Evolutionary conservation across 148 eudicot species (phyloP).

Genomic region (Amaranthus cruentus): DNA sequence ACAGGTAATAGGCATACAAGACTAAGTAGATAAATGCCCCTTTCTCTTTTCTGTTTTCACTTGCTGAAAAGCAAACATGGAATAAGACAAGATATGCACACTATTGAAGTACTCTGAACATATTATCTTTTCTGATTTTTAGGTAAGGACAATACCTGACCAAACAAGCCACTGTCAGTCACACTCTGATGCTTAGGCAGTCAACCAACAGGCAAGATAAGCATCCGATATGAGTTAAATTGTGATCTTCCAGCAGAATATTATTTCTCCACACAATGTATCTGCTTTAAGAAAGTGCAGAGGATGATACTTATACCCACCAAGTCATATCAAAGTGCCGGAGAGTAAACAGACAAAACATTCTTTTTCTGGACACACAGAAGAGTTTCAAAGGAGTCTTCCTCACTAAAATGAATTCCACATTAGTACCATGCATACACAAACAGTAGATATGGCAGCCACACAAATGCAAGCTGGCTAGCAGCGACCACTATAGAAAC

Average conservation of each 20-base stretch:
- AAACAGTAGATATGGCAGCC: neutral
- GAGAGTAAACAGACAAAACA: conserved; percentile 21
- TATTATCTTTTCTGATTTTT: conserved; percentile 5
- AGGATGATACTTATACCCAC: conserved; percentile 20
- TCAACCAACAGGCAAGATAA: conserved; percentile 22
- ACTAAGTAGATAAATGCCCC: conserved; percentile 15
- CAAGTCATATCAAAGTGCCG: conserved; percentile 21
- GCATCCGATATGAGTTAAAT: conserved; percentile 24
- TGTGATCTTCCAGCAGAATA: conserved; percentile 19
- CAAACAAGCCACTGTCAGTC: conserved; percentile 24
- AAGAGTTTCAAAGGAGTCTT: neutral
- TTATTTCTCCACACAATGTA: conserved; percentile 15
- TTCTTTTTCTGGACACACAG: conserved; percentile 10
- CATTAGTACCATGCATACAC: neutral
- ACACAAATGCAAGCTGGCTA: conserved; percentile 6
- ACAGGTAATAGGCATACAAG: conserved; percentile 11
- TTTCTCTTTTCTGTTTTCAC: conserved; percentile 15
- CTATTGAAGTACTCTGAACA: conserved; percentile 18
- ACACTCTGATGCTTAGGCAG: conserved; percentile 19
- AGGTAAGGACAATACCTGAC: conserved; percentile 12
- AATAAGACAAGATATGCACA: conserved; percentile 21
- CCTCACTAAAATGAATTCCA: neutral
- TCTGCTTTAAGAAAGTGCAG: conserved; percentile 26
- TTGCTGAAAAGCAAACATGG: conserved; percentile 13
- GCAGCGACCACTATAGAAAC: neutral